phyloP scores from a whole-genome alignment of 441 rosid species.

The Gossypium davidsonii region DNA sequence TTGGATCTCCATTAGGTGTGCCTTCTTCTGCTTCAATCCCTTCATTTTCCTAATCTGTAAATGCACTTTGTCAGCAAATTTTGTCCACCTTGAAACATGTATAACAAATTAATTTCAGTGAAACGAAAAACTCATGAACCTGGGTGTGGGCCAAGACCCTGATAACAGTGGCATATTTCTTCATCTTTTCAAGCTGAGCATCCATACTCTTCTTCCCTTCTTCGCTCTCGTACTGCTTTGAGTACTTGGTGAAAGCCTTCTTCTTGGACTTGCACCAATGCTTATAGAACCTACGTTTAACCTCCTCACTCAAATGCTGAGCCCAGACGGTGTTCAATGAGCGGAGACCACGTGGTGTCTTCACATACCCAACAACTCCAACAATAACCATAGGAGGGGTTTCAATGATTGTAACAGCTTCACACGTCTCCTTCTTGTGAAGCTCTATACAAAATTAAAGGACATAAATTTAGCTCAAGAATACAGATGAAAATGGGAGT shows the following conservation, averaged over 20 bases:
- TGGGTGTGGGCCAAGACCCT: constrained; percentile 73
- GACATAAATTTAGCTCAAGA: neutral
- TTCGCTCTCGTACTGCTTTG: neutral
- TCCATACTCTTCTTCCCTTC: neutral
- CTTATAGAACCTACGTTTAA: neutral
- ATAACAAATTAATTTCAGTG: too few relatives aligned
- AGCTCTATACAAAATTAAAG: constrained; percentile 39
- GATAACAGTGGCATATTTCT: neutral
- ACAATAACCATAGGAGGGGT: neutral
- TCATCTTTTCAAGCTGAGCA: neutral
- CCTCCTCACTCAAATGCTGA: neutral
- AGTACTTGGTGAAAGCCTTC: neutral
- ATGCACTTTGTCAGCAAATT: neutral
- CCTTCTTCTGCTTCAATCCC: constrained; percentile 85
- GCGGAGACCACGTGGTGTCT: neutral
- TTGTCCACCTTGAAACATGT: neutral
- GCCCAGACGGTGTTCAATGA: neutral
- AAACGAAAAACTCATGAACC: constrained; percentile 24
- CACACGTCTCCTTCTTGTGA: constrained; percentile 93
- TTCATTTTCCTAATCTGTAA: constrained; percentile 84
- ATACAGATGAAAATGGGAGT: neutral
- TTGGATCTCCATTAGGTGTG: neutral
- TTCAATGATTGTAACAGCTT: constrained; percentile 52
- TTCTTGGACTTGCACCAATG: neutral
- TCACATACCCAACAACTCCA: neutral